Conservation (phyloP, 495 filamentous ascomycete species). For the Daldinia loculata region DNA sequence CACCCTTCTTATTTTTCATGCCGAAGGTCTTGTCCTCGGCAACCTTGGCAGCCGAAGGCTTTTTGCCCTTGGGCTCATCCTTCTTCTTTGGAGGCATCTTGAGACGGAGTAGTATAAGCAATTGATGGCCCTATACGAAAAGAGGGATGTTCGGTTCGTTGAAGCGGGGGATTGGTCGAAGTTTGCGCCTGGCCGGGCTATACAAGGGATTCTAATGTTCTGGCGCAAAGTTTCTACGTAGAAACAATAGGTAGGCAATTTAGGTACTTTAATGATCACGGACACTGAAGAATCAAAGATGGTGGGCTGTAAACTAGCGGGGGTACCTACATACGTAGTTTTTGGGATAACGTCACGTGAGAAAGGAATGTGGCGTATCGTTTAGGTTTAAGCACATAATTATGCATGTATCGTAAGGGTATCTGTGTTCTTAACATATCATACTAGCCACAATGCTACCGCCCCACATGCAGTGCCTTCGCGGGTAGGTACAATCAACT, state of each 20-base stretch:
- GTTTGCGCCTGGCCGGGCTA: background rate
- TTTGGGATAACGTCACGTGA: constrained; percentile 12
- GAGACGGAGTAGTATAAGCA: constrained; percentile 42
- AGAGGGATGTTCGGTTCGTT: background rate
- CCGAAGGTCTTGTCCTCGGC: constrained; percentile 98
- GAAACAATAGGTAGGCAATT: background rate
- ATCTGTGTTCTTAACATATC: background rate
- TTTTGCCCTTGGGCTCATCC: constrained; percentile 66
- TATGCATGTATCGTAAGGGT: background rate
- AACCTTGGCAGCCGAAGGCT: constrained; percentile 71
- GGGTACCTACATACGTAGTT: constrained; percentile 19
- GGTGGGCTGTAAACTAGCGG: constrained; percentile 37
- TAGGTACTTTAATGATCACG: background rate
- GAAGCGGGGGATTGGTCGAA: background rate
- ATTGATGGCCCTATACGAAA: background rate
- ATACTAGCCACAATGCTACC: background rate
- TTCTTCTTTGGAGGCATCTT: constrained; percentile 94
- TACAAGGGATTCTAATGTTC: background rate
- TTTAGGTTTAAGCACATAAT: background rate
- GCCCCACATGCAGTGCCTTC: background rate
- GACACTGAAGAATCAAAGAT: constrained; percentile 13
- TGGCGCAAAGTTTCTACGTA: background rate
- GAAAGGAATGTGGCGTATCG: background rate
- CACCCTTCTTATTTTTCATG: constrained; percentile 99
- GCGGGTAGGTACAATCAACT: background rate